Evolutionary conservation across 2,329 filamentous ascomycete genomes (phyloP).

Genomic region (Claviceps sorghi): DNA sequence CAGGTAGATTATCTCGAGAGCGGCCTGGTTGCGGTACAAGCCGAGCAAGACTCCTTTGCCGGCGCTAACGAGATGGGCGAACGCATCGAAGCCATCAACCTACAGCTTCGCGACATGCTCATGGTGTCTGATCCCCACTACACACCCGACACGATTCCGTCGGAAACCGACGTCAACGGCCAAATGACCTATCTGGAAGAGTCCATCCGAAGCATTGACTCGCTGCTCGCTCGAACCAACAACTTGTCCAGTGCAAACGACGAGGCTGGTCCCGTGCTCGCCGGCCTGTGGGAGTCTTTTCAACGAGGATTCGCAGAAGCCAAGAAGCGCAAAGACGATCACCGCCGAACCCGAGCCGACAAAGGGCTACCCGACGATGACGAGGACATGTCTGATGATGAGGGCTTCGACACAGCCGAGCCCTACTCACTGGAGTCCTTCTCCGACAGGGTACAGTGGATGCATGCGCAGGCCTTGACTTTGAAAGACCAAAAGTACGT

Average conservation of each 20-base stretch:
- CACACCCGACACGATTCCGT: conserved; percentile 42
- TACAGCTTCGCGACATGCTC: conserved; percentile 46
- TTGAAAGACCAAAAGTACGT: conserved; percentile 81
- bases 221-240: conserved; percentile 25
- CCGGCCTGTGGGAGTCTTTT: conserved; percentile 43
- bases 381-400: conserved; percentile 47
- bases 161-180: conserved; percentile 43
- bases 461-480: conserved; percentile 62
- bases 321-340: conserved; percentile 38
- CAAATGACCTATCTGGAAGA: conserved; percentile 56
- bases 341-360: conserved; percentile 36
- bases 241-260: conserved; percentile 21
- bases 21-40: conserved; percentile 44
- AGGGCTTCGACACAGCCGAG: conserved; percentile 42
- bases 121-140: conserved; percentile 31
- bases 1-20: conserved; percentile 61
- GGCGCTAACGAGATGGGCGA: conserved; percentile 27
- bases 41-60: conserved; percentile 34
- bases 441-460: conserved; percentile 60
- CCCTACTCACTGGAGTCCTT: conserved; percentile 63
- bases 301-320: conserved; percentile 36
- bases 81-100: conserved; percentile 48
- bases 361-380: conserved; percentile 41
- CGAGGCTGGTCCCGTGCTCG: conserved; percentile 42
- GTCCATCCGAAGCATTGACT: conserved; percentile 36